Percentiles rank a stretch among this genome's conserved stretches.
These are phyloP conservation scores for Amanita polypyramis DNA, from an alignment of 768 basidiomycete species.

Conservation along the genomic window DNA sequence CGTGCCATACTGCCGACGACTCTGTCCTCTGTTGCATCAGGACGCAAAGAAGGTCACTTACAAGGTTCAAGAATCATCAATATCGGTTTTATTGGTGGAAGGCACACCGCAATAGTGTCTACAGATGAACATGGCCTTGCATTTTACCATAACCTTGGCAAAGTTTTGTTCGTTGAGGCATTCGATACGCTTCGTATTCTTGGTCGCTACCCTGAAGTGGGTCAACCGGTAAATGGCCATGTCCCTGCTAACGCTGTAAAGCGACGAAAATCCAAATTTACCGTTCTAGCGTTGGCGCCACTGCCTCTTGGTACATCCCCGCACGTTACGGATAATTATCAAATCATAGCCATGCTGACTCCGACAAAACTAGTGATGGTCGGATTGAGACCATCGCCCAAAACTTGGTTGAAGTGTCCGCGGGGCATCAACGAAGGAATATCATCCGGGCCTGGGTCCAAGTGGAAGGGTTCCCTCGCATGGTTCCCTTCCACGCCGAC, in stretches of 20 bases:
- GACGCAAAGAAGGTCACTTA: slow-evolving; percentile 81
- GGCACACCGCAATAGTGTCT: slow-evolving; percentile 88
- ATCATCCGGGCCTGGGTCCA: slow-evolving; percentile 29
- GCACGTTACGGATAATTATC: slow-evolving; percentile 71
- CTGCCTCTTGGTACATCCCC: slow-evolving; percentile 68
- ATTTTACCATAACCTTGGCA: slow-evolving; percentile 92
- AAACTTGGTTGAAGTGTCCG: slow-evolving; percentile 81
- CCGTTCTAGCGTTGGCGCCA: slow-evolving; percentile 70
- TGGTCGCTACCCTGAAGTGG: slow-evolving; percentile 69
- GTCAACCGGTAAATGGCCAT: slow-evolving; percentile 10
- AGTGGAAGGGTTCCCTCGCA: slow-evolving; percentile 55
- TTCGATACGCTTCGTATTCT: slow-evolving; percentile 89
- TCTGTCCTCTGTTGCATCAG: slow-evolving; percentile 54
- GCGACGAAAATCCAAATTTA: slow-evolving; percentile 45
- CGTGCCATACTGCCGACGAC: slow-evolving; percentile 66
- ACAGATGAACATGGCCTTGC: slow-evolving; percentile 87
- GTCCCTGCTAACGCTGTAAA: slow-evolving; percentile 12
- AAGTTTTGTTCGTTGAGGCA: slow-evolving; percentile 90
- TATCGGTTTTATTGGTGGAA: slow-evolving; percentile 79
- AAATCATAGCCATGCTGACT: slow-evolving; percentile 79
- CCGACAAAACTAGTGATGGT: slow-evolving; percentile 88
- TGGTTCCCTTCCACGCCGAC: slow-evolving; percentile 63
- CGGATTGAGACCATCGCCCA: slow-evolving; percentile 82
- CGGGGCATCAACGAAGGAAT: slow-evolving; percentile 40
- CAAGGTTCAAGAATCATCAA: slow-evolving; percentile 68